Conservation (phyloP, 768 basidiomycete genomes). For the Roridomyces roridus region DNA sequence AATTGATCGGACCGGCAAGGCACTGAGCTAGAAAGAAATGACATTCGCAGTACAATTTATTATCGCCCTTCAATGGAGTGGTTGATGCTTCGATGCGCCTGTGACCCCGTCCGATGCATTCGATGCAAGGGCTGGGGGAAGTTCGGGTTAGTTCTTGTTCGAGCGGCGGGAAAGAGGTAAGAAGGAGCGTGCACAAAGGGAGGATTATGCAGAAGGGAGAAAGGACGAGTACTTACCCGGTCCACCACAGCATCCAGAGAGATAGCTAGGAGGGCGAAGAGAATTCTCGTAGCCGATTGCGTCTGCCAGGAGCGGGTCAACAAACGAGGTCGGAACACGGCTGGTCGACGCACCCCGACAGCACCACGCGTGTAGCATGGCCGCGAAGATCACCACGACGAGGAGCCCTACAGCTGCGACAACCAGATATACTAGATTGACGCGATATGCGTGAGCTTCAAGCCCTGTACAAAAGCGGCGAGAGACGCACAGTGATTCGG, state of each 20-base stretch:
- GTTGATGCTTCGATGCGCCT: no score
- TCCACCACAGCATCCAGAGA: constrained; percentile 76
- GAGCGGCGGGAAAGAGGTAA: not conserved
- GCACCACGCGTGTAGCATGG: constrained; percentile 72
- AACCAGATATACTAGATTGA: constrained; percentile 63
- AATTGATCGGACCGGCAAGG: no score
- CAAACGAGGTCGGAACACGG: not conserved
- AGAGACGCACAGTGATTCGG: constrained; percentile 47
- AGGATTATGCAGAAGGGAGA: not conserved
- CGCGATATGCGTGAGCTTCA: not conserved
- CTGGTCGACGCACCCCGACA: constrained; percentile 62
- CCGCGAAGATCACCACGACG: constrained; percentile 55
- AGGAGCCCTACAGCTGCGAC: constrained; percentile 68
- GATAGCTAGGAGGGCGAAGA: constrained; percentile 71
- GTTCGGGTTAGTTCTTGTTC: not conserved
- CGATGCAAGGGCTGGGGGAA: constrained; percentile 59
- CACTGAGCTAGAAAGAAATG: no score
- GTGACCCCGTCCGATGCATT: constrained; percentile 73
- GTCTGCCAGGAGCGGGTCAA: constrained; percentile 35
- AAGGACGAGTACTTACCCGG: constrained; percentile 47
- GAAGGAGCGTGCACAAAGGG: not conserved
- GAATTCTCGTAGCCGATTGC: constrained; percentile 70
- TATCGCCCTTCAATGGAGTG: constrained; percentile 57
- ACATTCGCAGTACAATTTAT: constrained; percentile 16
- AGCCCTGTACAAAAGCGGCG: no score